A percentile compares a stretch with the other conserved stretches of the same genome.
Conservation (phyloP, 1,139 yeast genomes). For the Scheffersomyces segobiensis region DNA sequence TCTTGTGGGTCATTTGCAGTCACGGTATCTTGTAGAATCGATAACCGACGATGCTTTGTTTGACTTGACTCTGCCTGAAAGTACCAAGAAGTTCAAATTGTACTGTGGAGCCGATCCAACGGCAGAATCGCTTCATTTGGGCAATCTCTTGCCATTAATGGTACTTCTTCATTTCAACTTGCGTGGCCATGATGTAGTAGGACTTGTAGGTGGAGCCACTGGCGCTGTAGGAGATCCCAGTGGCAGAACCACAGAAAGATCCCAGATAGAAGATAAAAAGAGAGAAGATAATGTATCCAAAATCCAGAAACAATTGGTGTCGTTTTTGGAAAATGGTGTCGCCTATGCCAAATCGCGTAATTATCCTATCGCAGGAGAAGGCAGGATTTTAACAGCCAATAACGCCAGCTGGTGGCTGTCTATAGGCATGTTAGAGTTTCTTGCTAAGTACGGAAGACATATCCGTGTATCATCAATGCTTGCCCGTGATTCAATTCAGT, state of each 20-base stretch:
- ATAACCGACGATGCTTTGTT: constrained; percentile 49
- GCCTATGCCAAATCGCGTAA: constrained; percentile 60
- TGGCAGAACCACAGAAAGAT: constrained; percentile 79
- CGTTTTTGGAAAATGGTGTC: constrained; percentile 64
- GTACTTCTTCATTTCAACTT: constrained; percentile 79
- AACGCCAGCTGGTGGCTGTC: constrained; percentile 87
- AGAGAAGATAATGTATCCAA: constrained; percentile 58
- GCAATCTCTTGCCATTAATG: constrained; percentile 86
- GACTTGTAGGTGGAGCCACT: constrained; percentile 96
- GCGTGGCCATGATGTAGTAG: constrained; percentile 80
- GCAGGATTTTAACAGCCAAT: constrained; percentile 50
- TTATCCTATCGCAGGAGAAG: constrained; percentile 36
- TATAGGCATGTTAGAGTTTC: constrained; percentile 71
- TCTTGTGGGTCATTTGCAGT: constrained; percentile 44
- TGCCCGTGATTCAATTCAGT: constrained; percentile 83
- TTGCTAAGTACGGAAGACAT: constrained; percentile 74
- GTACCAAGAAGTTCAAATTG: constrained; percentile 48
- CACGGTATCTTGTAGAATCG: constrained; percentile 49
- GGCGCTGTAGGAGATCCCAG: constrained; percentile 98
- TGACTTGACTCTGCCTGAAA: constrained; percentile 30
- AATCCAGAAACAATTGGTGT: constrained; percentile 62
- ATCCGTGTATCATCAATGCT: constrained; percentile 87
- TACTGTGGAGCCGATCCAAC: constrained; percentile 98
- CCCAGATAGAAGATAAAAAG: constrained; percentile 49
- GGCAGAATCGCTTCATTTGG: constrained; percentile 85